These are phyloP conservation scores for Hygrocybe punicea DNA, from an alignment of 768 basidiomycete species.

Conservation along the genomic window DNA sequence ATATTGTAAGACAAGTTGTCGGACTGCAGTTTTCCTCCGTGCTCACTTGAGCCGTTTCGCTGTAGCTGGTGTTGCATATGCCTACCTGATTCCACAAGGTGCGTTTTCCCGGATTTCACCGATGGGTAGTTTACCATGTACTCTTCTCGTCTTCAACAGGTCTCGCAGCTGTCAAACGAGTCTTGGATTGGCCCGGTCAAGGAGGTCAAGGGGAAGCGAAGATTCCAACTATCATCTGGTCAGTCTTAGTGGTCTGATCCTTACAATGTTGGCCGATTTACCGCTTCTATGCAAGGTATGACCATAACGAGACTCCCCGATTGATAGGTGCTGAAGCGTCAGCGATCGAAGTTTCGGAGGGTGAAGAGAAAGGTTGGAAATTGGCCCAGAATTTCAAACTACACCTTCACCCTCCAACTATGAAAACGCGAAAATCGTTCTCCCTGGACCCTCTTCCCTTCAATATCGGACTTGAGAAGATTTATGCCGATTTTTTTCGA, in stretches of 20 bases:
- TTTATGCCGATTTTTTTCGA: neutral
- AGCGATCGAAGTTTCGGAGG: neutral
- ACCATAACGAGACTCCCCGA: neutral
- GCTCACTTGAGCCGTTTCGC: neutral
- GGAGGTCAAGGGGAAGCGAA: neutral
- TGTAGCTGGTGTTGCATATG: slow-evolving; percentile 1
- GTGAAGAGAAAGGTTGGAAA: neutral
- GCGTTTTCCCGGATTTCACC: neutral
- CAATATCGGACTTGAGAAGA: neutral
- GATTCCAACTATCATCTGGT: neutral
- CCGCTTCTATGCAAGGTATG: neutral
- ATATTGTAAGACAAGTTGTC: neutral
- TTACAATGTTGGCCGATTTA: neutral
- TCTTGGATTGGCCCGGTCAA: neutral
- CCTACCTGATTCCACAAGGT: neutral
- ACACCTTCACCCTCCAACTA: neutral
- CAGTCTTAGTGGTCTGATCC: neutral
- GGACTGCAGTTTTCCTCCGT: neutral
- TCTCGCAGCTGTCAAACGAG: neutral
- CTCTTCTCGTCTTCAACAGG: neutral
- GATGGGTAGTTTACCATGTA: neutral
- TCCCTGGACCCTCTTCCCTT: neutral
- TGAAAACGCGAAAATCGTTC: neutral
- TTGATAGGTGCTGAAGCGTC: neutral
- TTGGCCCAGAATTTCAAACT: slow-evolving; percentile 1